Conservation (phyloP, 2,329 filamentous ascomycete genomes). For the Hypoxylon sp. region DNA sequence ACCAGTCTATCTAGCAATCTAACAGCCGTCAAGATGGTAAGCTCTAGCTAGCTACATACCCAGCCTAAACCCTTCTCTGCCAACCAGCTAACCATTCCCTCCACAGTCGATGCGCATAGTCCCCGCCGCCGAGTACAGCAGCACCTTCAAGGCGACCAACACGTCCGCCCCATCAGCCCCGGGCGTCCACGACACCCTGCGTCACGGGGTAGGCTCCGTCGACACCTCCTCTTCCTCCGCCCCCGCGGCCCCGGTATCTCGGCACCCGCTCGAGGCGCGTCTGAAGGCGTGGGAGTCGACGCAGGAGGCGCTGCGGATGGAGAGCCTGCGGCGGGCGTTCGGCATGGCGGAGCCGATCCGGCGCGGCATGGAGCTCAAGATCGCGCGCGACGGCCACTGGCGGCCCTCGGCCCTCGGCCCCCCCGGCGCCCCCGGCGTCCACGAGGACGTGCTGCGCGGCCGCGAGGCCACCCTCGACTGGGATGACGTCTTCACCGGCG, state of each 20-base stretch:
- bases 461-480: slow-evolving; percentile 80
- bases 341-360: slow-evolving; percentile 93
- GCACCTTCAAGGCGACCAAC: slow-evolving; percentile 66
- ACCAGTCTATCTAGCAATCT: neutral
- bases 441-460: slow-evolving; percentile 88
- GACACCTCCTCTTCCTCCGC: slow-evolving; percentile 46
- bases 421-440: slow-evolving; percentile 67
- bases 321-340: slow-evolving; percentile 83
- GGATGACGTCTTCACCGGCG: slow-evolving; percentile 92
- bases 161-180: slow-evolving; percentile 87
- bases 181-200: slow-evolving; percentile 92
- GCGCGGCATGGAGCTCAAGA: slow-evolving; percentile 94
- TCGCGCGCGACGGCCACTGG: slow-evolving; percentile 82
- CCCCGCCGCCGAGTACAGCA: slow-evolving; percentile 72
- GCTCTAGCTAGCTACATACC: slow-evolving; percentile 25
- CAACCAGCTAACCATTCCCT: slow-evolving; percentile 30
- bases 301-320: slow-evolving; percentile 88
- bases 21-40: slow-evolving; percentile 58
- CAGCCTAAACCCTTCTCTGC: neutral
- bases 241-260: slow-evolving; percentile 51
- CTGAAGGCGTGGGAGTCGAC: slow-evolving; percentile 90
- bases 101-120: slow-evolving; percentile 86
- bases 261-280: slow-evolving; percentile 91
- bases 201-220: slow-evolving; percentile 75
- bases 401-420: slow-evolving; percentile 73